Conservation (phyloP, 345 rosid species). For the Sisymbrium altissimum region DNA sequence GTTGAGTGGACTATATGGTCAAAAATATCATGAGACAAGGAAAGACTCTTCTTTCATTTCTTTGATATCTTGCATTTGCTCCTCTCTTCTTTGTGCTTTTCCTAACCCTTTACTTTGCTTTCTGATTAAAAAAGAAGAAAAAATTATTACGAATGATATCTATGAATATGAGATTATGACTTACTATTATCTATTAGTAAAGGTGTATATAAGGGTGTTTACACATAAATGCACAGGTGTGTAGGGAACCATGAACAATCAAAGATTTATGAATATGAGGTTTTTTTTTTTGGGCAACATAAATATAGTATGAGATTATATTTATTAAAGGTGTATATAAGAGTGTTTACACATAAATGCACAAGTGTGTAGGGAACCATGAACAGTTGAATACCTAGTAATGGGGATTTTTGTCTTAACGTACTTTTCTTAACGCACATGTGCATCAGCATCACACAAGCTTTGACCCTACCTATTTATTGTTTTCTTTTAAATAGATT, state of each 20-base stretch:
- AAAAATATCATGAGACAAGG: conserved; percentile 15
- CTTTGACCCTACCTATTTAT: neutral
- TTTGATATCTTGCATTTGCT: neutral
- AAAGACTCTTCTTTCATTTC: conserved; percentile 10
- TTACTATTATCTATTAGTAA: neutral
- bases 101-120: neutral
- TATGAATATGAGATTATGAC: neutral
- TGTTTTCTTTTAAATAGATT: neutral
- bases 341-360: conserved; percentile 13
- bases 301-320: neutral
- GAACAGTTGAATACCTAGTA: conserved; percentile 23
- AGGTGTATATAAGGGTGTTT: neutral
- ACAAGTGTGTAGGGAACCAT: conserved; percentile 2
- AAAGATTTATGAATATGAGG: too few species aligned
- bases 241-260: conserved; percentile 15
- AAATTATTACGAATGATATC: neutral
- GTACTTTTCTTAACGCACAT: neutral
- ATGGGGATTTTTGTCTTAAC: conserved; percentile 6
- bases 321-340: neutral
- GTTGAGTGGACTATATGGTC: conserved; percentile 17
- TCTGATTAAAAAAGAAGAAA: too few species aligned
- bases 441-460: conserved; percentile 10
- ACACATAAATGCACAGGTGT: neutral
- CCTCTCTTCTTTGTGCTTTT: neutral
- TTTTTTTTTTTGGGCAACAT: too few species aligned